A percentile compares a stretch with the other conserved stretches of the same genome.
phyloP scores from a whole-genome alignment of 139 green algal species.

The Micractinium conductrix region DNA sequence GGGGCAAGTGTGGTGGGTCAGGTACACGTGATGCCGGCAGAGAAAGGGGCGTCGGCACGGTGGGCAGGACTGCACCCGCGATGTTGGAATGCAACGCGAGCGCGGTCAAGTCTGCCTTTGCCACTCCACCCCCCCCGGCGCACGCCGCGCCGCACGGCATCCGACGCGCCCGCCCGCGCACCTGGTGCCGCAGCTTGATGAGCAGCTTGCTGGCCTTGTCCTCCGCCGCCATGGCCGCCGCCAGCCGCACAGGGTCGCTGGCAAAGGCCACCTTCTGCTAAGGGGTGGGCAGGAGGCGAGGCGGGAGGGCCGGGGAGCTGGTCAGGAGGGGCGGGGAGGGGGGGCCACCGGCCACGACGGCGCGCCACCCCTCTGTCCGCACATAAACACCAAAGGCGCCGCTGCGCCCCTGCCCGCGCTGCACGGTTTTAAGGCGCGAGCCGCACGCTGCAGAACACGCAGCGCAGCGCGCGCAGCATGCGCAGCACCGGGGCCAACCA shows the following conservation, averaged over 20 bases:
- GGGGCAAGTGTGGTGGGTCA: background rate
- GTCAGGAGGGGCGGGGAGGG: too few relatives aligned
- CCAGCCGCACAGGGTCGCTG: background rate
- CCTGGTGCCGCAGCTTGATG: conserved; percentile 23
- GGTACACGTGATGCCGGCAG: background rate
- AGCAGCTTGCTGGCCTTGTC: conserved; percentile 11
- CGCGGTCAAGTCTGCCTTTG: background rate
- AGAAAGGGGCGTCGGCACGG: background rate
- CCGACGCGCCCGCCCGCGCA: background rate
- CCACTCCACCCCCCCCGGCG: background rate
- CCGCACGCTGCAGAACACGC: background rate
- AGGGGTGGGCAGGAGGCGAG: background rate
- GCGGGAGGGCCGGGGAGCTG: background rate
- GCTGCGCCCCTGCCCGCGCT: background rate
- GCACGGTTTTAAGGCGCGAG: background rate
- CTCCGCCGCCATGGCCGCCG: background rate
- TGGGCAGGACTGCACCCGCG: too few relatives aligned
- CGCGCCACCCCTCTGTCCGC: too few relatives aligned
- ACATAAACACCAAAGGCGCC: background rate
- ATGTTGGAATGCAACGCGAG: background rate
- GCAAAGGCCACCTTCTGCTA: conserved; percentile 22
- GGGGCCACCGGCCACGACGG: too few relatives aligned
- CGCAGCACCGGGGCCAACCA: background rate
- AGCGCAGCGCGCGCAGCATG: background rate
- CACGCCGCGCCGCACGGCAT: background rate